Base-by-base conservation (phyloP, 225 moss, liverwort and hornwort species). In the Thuidium tamariscinum region DNA sequence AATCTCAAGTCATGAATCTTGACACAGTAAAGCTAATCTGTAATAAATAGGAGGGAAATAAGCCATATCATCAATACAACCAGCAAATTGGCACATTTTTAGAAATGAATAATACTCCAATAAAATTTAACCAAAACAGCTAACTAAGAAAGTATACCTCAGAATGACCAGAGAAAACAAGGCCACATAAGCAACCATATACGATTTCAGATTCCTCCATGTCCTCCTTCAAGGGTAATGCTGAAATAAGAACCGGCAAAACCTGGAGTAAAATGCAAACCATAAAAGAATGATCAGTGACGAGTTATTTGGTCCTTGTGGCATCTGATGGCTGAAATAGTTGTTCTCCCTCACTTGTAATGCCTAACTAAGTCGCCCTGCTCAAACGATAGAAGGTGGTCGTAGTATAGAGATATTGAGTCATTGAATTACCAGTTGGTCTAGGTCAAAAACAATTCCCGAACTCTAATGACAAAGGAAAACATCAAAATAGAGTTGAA, bases 121-220 rank as follows among this genome's bases (percentile, higher is more conserved):
- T 36, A 11, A 61, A 67, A 70, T 32, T 51, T 10, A 37, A 59
- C 26, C 66, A 74, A 81, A 34, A 62, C 17, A 81, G 81, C 16
- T 48, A 61, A 57, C 62, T 59, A 10, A 36, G 25, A n/a, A 59
- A 69, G 25, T 60, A 56, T 91, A 97, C 97, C 92, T 97, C 96
- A 65, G 97, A 93, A 87, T 93, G 94, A 83, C 96, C 95, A 65
- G 90, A 87, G 41, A 94, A 89, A 42, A 99, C 92, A 46, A 99
- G 90, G 73, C 90, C 89, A 87, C 97, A 97, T 80, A 99, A 87
- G 91, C 96, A 96, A 77, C 97, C 97, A 82, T 97, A 99, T 13
- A 99, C 99, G 52, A 92, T 96, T 81, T 94, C 95, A 49, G 95
- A 93, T 84, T 99, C 99, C 92, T 99, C 99, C 81, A 99, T 90